Base-by-base conservation (phyloP, 2,329 filamentous ascomycete genomes). In the Diaporthe aspalathi region DNA sequence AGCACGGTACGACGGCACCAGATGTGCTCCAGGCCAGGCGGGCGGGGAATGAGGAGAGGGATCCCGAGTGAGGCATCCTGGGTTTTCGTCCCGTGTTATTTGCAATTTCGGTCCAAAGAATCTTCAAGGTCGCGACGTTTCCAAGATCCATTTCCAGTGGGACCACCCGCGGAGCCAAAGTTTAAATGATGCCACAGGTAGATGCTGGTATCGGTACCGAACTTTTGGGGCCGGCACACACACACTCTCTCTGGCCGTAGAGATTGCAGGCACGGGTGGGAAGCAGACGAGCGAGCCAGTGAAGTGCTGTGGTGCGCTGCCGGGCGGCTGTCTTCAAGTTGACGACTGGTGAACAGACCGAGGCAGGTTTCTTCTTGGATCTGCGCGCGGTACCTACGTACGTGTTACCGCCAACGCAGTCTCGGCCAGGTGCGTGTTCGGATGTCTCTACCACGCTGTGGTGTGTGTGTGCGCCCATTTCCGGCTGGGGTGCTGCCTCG, bases 31-130 rank as follows among this genome's bases (percentile, higher is more conserved):
- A 65, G 60, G 50, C 50, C 60, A 45, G 27, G 27, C 60, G 27
- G 54, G 45, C 45, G 60, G 60, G 60, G 47, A 65, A 24, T 20
- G 45, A 45, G 29, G 6, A 65, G 27, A 38, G 60, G 60, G 45
- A 65, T 50, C 60, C 60, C 60, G 60, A 50, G n/a, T 1, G 45
- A 38, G 60, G 60, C 45, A 50, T 65, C 60, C 60, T 27, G 29
- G 60, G 60, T 20, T 22, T 50, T 38, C n/a, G 60, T 65, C 60
- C 43, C 45, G 38, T 22, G 60, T 65, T 65, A 65, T 65, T 65
- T 65, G 60, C 60, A 65, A 65, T 65, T 65, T 65, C 60, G 60
- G 60, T 65, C 60, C 60, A 65, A 65, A 65, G 60, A 65, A 65
- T 65, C 45, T 65, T 65, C 60, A 65, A 65, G 60, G 60, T 65